These are phyloP conservation scores for Chrysoporthe austroafricana DNA, from an alignment of 2,329 filamentous ascomycete species.

Conservation along the genomic window DNA sequence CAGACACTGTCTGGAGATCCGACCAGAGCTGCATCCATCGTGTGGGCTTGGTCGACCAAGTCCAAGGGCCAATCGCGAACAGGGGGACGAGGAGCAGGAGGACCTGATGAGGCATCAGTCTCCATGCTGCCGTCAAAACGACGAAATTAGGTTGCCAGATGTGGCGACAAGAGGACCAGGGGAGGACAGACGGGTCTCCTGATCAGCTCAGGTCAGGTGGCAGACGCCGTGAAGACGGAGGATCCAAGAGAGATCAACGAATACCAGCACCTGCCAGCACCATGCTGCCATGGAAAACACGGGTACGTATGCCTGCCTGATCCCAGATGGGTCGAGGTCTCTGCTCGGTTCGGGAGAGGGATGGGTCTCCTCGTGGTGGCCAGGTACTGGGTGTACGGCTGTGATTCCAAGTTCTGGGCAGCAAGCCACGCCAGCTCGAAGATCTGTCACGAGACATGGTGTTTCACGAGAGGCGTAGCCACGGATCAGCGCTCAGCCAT, in stretches of 20 bases:
- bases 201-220: not conserved
- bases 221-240: not conserved
- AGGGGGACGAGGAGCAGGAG: not conserved
- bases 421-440: conserved; percentile 10
- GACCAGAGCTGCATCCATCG: not conserved
- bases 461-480: not conserved
- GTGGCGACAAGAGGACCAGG: not conserved
- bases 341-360: not conserved
- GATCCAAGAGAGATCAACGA: not conserved
- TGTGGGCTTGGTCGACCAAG: not conserved
- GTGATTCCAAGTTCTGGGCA: not conserved
- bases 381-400: not conserved
- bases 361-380: not conserved
- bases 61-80: conserved; percentile 3
- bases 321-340: not conserved
- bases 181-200: not conserved
- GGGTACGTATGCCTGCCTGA: not conserved
- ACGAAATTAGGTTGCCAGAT: not conserved
- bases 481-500: conserved; percentile 3
- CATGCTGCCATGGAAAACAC: not conserved
- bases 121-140: not conserved
- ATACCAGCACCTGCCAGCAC: not conserved
- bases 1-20: conserved; percentile 26
- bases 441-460: conserved; percentile 4
- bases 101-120: not conserved